A percentile compares a stretch with the other conserved stretches of the same genome.
Evolutionary conservation across 129 eudicot genomes (phyloP).

Genomic region (Scalesia atractyloides): DNA sequence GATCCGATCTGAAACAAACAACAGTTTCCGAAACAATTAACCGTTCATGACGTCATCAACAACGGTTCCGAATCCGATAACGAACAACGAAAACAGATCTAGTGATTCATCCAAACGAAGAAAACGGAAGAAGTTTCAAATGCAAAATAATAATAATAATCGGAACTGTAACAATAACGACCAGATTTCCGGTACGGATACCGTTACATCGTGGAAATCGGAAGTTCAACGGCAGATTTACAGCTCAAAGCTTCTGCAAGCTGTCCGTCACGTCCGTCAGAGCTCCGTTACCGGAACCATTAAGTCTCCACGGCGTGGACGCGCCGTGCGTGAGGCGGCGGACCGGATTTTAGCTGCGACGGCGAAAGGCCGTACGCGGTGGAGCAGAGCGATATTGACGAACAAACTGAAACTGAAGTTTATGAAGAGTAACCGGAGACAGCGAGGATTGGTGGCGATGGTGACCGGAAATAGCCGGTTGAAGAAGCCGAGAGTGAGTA

Average conservation of each 20-base stretch:
- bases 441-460: slow-evolving; percentile 44
- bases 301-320: slow-evolving; percentile 42
- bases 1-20: slow-evolving; percentile 29
- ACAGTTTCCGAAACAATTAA: slow-evolving; percentile 13
- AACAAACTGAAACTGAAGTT: slow-evolving; percentile 73
- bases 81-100: slow-evolving; percentile 50
- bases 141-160: slow-evolving; percentile 16
- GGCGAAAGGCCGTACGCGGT: slow-evolving; percentile 75
- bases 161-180: slow-evolving; percentile 19
- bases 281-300: slow-evolving; percentile 23
- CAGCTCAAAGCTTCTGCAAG: slow-evolving; percentile 73
- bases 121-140: slow-evolving; percentile 49
- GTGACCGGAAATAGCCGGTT: slow-evolving; percentile 44
- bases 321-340: slow-evolving; percentile 77
- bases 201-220: slow-evolving; percentile 59
- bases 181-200: background rate
- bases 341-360: slow-evolving; percentile 70
- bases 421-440: slow-evolving; percentile 51
- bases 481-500: slow-evolving; percentile 62
- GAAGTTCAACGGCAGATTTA: slow-evolving; percentile 71
- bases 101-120: slow-evolving; percentile 52
- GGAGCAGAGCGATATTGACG: slow-evolving; percentile 90
- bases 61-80: slow-evolving; percentile 54
- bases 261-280: slow-evolving; percentile 67
- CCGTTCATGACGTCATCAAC: slow-evolving; percentile 55